Conservation (phyloP, 352 stramenopile species). For the Lagenidium giganteum region DNA sequence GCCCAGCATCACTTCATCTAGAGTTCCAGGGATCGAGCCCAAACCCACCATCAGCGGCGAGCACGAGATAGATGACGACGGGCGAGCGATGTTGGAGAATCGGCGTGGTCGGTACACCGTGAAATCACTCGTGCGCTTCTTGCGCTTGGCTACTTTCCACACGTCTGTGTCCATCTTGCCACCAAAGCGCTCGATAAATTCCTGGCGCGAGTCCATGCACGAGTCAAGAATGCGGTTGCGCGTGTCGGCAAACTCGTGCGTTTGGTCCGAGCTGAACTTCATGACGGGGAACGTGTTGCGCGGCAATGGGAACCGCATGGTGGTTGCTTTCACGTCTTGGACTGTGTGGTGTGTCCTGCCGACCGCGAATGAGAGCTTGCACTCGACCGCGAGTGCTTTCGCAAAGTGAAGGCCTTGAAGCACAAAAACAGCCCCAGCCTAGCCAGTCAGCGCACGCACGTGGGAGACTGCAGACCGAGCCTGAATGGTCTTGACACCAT, state of each 20-base stretch:
- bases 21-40: conserved; percentile 15
- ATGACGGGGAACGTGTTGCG: conserved; percentile 18
- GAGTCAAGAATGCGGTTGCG: conserved; percentile 20
- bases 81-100: not conserved
- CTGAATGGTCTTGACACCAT: no score
- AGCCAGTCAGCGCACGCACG: no score
- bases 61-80: conserved; percentile 11
- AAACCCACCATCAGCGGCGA: conserved; percentile 28
- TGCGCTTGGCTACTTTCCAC: conserved; percentile 22
- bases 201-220: conserved; percentile 16
- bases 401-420: no score
- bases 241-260: conserved; percentile 14
- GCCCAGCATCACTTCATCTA: conserved; percentile 26
- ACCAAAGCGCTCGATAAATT: conserved; percentile 18
- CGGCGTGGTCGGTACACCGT: conserved; percentile 14
- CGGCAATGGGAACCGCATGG: conserved; percentile 20
- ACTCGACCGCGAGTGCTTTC: no score
- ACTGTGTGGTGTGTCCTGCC: no score
- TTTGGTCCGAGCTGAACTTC: conserved; percentile 22
- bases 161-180: conserved; percentile 13
- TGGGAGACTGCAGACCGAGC: no score
- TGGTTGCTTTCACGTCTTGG: no score
- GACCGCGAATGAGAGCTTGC: no score
- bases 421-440: no score
- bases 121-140: conserved; percentile 1